A percentile compares a stretch with the other conserved stretches of the same genome.
phyloP scores from a whole-genome alignment of 139 green algal genomes.

The Micractinium conductrix region DNA sequence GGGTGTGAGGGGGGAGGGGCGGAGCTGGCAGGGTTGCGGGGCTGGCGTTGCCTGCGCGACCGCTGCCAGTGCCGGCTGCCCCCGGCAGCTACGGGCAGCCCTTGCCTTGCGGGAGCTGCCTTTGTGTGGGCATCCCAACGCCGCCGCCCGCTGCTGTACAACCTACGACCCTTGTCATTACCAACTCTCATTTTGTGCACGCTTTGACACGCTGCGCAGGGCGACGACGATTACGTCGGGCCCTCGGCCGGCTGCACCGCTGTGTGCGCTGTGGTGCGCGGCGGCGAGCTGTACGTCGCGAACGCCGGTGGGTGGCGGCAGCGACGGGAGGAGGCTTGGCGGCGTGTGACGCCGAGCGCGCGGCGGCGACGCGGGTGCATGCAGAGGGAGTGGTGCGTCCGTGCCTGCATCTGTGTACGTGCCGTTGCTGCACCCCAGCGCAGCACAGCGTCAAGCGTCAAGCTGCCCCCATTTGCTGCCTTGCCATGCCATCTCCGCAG shows the following conservation, averaged over 20 bases:
- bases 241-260: conserved; percentile 67
- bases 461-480: too few relatives aligned
- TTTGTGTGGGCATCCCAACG: too few relatives aligned
- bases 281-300: conserved; percentile 54
- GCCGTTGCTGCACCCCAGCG: too few relatives aligned
- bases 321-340: background rate
- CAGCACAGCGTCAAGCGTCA: too few relatives aligned
- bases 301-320: conserved; percentile 54
- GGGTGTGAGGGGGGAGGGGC: background rate
- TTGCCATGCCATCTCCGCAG: too few relatives aligned
- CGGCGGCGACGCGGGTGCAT: background rate
- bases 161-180: too few relatives aligned
- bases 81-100: too few relatives aligned
- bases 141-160: too few relatives aligned
- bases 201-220: conserved; percentile 1
- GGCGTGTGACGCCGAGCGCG: conserved; percentile 6
- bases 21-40: too few relatives aligned
- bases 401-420: background rate
- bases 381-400: background rate
- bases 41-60: too few relatives aligned
- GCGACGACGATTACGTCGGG: conserved; percentile 35
- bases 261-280: conserved; percentile 48
- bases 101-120: too few relatives aligned
- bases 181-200: background rate
- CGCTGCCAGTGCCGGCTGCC: too few relatives aligned